Conservation (phyloP, 495 filamentous ascomycete genomes). For the Aspergillus leporis region DNA sequence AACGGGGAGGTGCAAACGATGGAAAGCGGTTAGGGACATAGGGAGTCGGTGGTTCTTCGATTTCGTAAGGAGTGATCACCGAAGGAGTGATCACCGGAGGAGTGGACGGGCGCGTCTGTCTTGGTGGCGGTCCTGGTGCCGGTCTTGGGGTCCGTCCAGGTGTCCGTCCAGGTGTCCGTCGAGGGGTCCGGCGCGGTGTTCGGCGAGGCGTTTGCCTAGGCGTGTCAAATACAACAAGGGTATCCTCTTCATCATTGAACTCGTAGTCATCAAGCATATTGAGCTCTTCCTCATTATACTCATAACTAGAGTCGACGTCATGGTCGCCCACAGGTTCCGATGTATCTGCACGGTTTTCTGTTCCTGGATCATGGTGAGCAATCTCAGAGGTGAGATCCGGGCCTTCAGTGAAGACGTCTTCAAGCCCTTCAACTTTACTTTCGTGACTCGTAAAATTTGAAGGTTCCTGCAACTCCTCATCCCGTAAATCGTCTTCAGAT, state of each 20-base stretch:
- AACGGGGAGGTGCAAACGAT: background rate
- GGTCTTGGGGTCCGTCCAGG: background rate
- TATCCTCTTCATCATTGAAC: slow-evolving; percentile 25
- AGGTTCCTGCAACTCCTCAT: slow-evolving; percentile 2
- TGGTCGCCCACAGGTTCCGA: slow-evolving; percentile 13
- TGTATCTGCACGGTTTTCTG: slow-evolving; percentile 12
- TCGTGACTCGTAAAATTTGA: background rate
- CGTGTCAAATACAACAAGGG: slow-evolving; percentile 16
- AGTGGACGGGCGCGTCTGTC: background rate
- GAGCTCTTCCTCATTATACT: slow-evolving; percentile 21
- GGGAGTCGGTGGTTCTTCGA: slow-evolving; percentile 3
- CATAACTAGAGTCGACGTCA: slow-evolving; percentile 8
- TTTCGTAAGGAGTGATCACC: background rate
- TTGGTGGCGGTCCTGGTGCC: background rate
- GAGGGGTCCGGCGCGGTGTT: background rate
- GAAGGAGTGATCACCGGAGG: background rate
- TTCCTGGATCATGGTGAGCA: background rate
- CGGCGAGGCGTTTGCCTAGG: background rate
- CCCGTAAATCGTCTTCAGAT: slow-evolving; percentile 8
- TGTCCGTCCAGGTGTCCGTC: background rate
- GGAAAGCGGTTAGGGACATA: background rate
- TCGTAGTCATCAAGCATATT: slow-evolving; percentile 7
- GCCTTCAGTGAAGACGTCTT: slow-evolving; percentile 21
- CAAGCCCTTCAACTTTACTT: slow-evolving; percentile 13
- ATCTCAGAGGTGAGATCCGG: background rate